These are phyloP conservation scores for Arthrobotrys megalospora DNA, from an alignment of 2,329 filamentous ascomycete genomes.

Conservation along the genomic window DNA sequence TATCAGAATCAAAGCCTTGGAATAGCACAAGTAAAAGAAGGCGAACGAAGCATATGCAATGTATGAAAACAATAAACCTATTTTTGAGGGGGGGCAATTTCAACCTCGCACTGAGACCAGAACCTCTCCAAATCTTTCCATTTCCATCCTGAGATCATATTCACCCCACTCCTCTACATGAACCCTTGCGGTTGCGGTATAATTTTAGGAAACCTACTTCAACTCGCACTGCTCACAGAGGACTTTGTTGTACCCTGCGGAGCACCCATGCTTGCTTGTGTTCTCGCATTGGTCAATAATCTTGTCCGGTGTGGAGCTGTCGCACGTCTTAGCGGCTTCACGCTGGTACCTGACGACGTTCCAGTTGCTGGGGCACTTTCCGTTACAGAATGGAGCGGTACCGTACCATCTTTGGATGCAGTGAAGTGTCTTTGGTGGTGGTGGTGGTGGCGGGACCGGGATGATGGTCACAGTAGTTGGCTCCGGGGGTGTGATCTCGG, in stretches of 20 bases:
- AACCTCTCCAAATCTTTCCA: background rate
- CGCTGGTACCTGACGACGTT: constrained; percentile 44
- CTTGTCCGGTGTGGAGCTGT: constrained; percentile 36
- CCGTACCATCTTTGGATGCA: constrained; percentile 42
- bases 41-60: constrained; percentile 1
- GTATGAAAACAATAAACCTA: constrained; percentile 9
- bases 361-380: constrained; percentile 39
- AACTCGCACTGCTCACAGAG: constrained; percentile 43
- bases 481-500: constrained; percentile 7
- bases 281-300: constrained; percentile 47
- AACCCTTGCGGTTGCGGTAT: constrained; percentile 6
- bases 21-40: background rate
- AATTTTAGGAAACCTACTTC: constrained; percentile 26
- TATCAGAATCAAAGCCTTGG: background rate
- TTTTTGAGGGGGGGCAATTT: constrained; percentile 7
- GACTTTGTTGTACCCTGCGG: constrained; percentile 37
- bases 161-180: constrained; percentile 16
- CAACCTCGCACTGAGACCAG: background rate
- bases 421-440: constrained; percentile 32
- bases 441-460: constrained; percentile 32
- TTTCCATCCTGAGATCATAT: background rate
- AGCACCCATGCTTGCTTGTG: constrained; percentile 38
- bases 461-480: constrained; percentile 40
- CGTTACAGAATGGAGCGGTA: constrained; percentile 48
- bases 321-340: constrained; percentile 29